Percentiles rank a stretch among this genome's conserved stretches.
Conservation (phyloP, 345 rosid genomes). For the Trapa bicornis region DNA sequence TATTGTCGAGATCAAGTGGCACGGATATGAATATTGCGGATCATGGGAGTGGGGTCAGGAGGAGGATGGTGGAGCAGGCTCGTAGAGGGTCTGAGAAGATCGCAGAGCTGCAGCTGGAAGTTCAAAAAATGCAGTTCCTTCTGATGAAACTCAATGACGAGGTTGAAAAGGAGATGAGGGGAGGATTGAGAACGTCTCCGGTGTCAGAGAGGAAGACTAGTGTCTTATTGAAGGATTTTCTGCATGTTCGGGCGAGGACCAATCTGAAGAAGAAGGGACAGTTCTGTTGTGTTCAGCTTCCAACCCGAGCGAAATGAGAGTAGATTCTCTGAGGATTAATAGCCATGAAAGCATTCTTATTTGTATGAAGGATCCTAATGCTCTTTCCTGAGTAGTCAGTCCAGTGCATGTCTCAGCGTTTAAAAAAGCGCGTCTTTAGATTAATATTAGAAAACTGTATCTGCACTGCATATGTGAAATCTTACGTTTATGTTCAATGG, state of each 20-base stretch:
- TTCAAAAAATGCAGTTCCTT: slow-evolving; percentile 73
- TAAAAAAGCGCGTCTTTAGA: too few species aligned
- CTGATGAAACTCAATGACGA: slow-evolving; percentile 61
- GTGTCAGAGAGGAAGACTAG: slow-evolving; percentile 38
- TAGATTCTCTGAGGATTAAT: not conserved
- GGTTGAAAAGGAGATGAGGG: slow-evolving; percentile 48
- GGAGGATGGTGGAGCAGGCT: slow-evolving; percentile 55
- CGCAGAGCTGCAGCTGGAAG: slow-evolving; percentile 71
- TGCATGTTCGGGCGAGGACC: slow-evolving; percentile 45
- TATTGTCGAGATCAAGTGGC: slow-evolving; percentile 25
- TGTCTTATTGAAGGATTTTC: slow-evolving; percentile 61
- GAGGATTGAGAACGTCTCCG: slow-evolving; percentile 24
- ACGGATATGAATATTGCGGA: slow-evolving; percentile 29
- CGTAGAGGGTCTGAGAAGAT: slow-evolving; percentile 75
- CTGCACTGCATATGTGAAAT: too few species aligned
- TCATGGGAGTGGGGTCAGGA: slow-evolving; percentile 31
- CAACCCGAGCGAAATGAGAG: slow-evolving; percentile 27
- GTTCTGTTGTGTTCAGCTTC: slow-evolving; percentile 72
- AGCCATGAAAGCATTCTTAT: not conserved
- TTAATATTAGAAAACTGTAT: too few species aligned
- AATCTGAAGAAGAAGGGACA: slow-evolving; percentile 37
- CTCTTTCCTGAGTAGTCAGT: too few species aligned
- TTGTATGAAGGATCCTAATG: too few species aligned
- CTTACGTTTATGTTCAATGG: too few species aligned
- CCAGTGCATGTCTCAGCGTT: too few species aligned